phyloP scores from a whole-genome alignment of 2,329 filamentous ascomycete genomes.

The Laburnicola sp. region DNA sequence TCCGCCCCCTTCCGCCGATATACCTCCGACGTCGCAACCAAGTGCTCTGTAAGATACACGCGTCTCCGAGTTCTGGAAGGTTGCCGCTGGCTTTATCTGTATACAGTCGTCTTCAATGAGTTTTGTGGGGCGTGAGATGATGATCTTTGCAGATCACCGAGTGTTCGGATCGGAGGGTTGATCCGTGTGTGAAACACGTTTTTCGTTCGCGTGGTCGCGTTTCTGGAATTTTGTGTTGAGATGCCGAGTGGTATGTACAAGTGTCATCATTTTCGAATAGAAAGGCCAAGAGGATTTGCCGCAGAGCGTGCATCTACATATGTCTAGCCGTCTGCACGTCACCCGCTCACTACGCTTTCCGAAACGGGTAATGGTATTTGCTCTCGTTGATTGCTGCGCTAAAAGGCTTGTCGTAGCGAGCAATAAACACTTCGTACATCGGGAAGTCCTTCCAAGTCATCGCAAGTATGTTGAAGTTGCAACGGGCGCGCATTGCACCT shows the following conservation, averaged over 20 bases:
- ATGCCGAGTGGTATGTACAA: too few relatives aligned
- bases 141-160: neutral
- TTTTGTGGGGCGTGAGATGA: slow-evolving; percentile 1
- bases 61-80: neutral
- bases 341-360: neutral
- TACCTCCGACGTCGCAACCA: too few relatives aligned
- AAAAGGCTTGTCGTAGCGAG: slow-evolving; percentile 8
- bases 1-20: too few relatives aligned
- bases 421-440: neutral
- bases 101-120: neutral
- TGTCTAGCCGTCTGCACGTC: too few relatives aligned
- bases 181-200: neutral
- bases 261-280: too few relatives aligned
- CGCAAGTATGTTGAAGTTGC: too few relatives aligned
- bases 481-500: too few relatives aligned
- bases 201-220: neutral
- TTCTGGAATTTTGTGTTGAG: too few relatives aligned
- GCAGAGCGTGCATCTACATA: too few relatives aligned
- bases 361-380: neutral
- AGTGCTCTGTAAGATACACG: too few relatives aligned
- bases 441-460: neutral
- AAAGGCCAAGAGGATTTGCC: too few relatives aligned
- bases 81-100: neutral
- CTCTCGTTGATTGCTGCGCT: neutral
- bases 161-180: neutral